These are phyloP conservation scores for Vitis rotundifolia DNA, from an alignment of 164 flowering plant species.

Conservation along the genomic window DNA sequence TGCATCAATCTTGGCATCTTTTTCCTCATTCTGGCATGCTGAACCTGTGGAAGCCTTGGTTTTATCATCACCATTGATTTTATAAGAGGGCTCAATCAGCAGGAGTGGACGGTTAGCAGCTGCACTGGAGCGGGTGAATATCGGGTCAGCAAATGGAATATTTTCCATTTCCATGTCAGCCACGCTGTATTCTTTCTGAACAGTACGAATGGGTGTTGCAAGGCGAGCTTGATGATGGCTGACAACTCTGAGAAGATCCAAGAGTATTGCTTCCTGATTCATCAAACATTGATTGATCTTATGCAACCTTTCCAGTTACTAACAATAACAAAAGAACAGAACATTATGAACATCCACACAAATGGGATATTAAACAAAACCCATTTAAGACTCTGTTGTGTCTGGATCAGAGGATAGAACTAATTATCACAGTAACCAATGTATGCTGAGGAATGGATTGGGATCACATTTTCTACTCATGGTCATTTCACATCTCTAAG, in stretches of 20 bases:
- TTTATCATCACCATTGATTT: conserved; percentile 50
- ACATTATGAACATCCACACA: too few relatives aligned
- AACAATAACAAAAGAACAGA: too few relatives aligned
- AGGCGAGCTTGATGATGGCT: conserved; percentile 93
- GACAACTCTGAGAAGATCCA: conserved; percentile 94
- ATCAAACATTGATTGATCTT: conserved; percentile 4
- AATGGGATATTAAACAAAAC: too few relatives aligned
- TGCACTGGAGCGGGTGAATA: conserved; percentile 28
- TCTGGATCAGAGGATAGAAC: too few relatives aligned
- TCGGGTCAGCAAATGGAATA: conserved; percentile 18
- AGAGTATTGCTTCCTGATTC: conserved; percentile 81
- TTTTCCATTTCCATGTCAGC: conserved; percentile 39
- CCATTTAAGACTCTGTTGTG: too few relatives aligned
- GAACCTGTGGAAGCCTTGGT: conserved; percentile 27
- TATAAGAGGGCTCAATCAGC: conserved; percentile 59
- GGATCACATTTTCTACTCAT: too few relatives aligned
- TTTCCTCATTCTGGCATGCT: conserved; percentile 1
- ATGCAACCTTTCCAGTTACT: too few relatives aligned
- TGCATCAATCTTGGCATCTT: neutral
- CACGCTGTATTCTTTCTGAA: conserved; percentile 75
- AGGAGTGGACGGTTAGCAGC: conserved; percentile 36
- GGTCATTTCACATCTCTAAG: too few relatives aligned
- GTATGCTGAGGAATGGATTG: too few relatives aligned
- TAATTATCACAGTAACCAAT: too few relatives aligned
- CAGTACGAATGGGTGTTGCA: conserved; percentile 93